phyloP scores from a whole-genome alignment of 208 protist genomes.

The Trypanosoma brucei region DNA sequence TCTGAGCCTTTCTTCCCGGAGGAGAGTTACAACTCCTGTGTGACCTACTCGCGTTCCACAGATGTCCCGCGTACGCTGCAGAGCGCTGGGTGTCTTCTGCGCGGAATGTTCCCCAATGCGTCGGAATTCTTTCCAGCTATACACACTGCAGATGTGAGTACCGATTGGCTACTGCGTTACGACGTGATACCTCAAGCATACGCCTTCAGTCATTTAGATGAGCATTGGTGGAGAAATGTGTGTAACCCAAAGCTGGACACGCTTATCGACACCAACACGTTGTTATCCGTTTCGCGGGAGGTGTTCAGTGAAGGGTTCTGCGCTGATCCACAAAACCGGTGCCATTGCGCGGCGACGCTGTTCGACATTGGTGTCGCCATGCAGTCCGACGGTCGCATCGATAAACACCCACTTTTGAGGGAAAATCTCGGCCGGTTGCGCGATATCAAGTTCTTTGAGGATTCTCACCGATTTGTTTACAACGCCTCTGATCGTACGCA shows the following conservation, averaged over 20 bases:
- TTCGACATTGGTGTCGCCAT: conserved; percentile 55
- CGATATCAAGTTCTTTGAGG: neutral
- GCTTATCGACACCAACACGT: conserved; percentile 19
- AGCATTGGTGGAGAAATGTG: neutral
- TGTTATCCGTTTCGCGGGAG: conserved; percentile 26
- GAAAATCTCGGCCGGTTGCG: conserved; percentile 32
- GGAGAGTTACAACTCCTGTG: conserved; percentile 27
- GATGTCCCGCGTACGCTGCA: conserved; percentile 44
- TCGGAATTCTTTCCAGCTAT: conserved; percentile 38
- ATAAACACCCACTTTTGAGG: conserved; percentile 16
- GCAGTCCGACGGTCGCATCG: conserved; percentile 16
- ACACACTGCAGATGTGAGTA: conserved; percentile 27
- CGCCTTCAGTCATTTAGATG: conserved; percentile 7
- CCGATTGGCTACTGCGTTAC: conserved; percentile 27
- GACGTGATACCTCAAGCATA: conserved; percentile 18
- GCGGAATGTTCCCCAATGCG: conserved; percentile 27
- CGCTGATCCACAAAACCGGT: conserved; percentile 30
- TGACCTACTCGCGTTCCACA: conserved; percentile 30
- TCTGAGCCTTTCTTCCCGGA: conserved; percentile 16
- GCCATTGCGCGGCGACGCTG: conserved; percentile 36
- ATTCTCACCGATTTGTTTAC: too few relatives aligned
- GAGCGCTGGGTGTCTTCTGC: conserved; percentile 28
- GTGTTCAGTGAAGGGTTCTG: conserved; percentile 34
- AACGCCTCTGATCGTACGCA: too few relatives aligned
- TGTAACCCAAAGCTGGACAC: conserved; percentile 20